Evolutionary conservation across 2,329 filamentous ascomycete species (phyloP), one percentile per base, ranked within the genome.

Genomic region (Colletotrichum sp.): DNA sequence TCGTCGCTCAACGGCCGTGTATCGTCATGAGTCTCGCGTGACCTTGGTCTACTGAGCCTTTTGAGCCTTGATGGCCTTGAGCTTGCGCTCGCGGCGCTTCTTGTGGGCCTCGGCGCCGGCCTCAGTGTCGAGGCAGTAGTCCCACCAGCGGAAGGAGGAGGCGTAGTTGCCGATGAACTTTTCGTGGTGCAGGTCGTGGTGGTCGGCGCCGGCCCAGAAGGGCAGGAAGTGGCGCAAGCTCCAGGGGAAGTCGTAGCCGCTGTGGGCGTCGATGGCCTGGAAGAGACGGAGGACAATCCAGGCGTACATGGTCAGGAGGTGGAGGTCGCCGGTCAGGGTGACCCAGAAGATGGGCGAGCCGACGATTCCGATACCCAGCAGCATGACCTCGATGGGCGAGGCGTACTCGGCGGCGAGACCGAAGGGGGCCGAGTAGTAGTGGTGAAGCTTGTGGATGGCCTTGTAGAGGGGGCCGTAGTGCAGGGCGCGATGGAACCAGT

Each of bases 141-240:
- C 97, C 97, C 97, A 99, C 97, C 97, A 99, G 84, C 96, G 91
- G 92, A 99, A 99, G 88, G 95, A 98, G 82, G 95, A 98, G 66
- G 96, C 89, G 84, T 98, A 99, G 89, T 99, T 99, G 79, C 97
- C 97, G 76, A 99, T 95, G 87, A 99, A 99, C 83, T 95, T 95
- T 88, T 99, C 97, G 87, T 99, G 97, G 87, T 99, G 97, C 58
- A 95, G 88, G 81, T 99, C 97, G 87, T 99, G 97, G 87, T 98
- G 96, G 79, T 98, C 93, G 69, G 97, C 97, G 76, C 97, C 97
- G 69, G 96, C 96, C 97, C 97, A 99, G 91, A 99, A 96, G 43
- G 97, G 97, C 66, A 99, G 87, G 89, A 98, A 94, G 85, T 98
- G 95, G 85, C 96, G 95, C 86, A 99, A 87, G 81, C 93, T 96